A percentile compares a stretch with the other conserved stretches of the same genome.
phyloP scores from a whole-genome alignment of 257 asterid genomes.

The Nicotiana tabacum region DNA sequence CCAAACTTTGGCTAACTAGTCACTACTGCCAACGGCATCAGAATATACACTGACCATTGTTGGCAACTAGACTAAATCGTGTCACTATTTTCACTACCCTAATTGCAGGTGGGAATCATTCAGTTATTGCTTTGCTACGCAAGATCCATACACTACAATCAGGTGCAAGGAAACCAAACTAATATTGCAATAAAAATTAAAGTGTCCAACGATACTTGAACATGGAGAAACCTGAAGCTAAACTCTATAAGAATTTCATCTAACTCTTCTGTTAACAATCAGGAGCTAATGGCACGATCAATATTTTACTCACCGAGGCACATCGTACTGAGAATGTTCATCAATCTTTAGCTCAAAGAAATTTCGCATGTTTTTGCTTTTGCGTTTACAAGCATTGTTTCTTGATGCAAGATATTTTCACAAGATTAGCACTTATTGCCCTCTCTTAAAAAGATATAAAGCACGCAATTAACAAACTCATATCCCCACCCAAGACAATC shows the following conservation, averaged over 20 bases:
- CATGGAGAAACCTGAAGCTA: neutral
- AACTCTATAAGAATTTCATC: neutral
- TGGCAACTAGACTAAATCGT: neutral
- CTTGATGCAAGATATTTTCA: neutral
- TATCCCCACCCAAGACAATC: neutral
- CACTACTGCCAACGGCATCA: neutral
- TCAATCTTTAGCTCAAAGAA: neutral
- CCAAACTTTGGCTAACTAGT: neutral
- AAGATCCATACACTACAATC: neutral
- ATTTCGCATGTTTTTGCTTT: neutral
- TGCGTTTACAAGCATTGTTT: neutral
- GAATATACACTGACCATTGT: neutral
- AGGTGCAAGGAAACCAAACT: neutral
- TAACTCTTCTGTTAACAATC: neutral
- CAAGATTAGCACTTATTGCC: neutral
- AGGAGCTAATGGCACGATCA: neutral
- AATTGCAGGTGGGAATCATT: neutral
- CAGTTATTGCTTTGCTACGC: neutral
- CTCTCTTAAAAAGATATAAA: neutral
- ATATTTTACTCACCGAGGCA: neutral
- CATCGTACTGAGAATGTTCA: neutral
- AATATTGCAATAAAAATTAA: neutral
- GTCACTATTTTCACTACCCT: neutral
- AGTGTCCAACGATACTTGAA: neutral
- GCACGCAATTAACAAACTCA: neutral